Conservation (phyloP, 148 eudicot species). For the Selenicereus undatus region DNA sequence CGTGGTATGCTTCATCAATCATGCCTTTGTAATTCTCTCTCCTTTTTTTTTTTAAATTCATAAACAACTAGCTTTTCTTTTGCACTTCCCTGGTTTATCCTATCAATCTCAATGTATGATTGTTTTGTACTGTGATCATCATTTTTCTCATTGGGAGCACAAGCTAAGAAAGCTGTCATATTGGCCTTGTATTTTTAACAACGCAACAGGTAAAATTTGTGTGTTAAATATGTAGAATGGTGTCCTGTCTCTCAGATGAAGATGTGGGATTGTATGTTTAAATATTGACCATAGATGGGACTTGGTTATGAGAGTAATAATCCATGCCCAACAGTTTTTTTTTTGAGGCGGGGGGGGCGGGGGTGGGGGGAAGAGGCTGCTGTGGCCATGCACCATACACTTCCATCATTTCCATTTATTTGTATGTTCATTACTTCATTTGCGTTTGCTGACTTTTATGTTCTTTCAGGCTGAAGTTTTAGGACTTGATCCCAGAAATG, state of each 20-base stretch:
- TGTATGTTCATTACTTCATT: not conserved
- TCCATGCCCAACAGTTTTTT: not conserved
- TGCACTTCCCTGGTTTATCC: not conserved
- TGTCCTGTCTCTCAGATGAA: too few species aligned
- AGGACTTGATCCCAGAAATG: slow-evolving; percentile 93
- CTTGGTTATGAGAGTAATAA: too few species aligned
- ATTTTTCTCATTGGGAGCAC: not conserved
- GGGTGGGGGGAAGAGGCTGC: too few species aligned
- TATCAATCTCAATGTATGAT: not conserved
- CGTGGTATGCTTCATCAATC: slow-evolving; percentile 85
- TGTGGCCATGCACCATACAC: not conserved
- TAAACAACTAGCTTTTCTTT: not conserved
- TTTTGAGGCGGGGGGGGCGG: too few species aligned
- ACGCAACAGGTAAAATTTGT: too few species aligned
- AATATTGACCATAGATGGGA: too few species aligned
- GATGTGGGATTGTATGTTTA: too few species aligned
- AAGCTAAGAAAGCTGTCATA: not conserved
- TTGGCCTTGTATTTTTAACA: not conserved
- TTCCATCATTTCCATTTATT: not conserved
- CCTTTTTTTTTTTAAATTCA: not conserved
- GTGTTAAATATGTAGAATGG: too few species aligned
- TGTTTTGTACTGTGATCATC: not conserved
- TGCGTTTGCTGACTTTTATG: not conserved
- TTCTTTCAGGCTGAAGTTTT: slow-evolving; percentile 80
- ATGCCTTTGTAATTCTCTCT: not conserved